Percentiles rank a stretch among this genome's conserved stretches.
Evolutionary conservation across 2,329 filamentous ascomycete genomes (phyloP).

Genomic region (Apiospora hydei): DNA sequence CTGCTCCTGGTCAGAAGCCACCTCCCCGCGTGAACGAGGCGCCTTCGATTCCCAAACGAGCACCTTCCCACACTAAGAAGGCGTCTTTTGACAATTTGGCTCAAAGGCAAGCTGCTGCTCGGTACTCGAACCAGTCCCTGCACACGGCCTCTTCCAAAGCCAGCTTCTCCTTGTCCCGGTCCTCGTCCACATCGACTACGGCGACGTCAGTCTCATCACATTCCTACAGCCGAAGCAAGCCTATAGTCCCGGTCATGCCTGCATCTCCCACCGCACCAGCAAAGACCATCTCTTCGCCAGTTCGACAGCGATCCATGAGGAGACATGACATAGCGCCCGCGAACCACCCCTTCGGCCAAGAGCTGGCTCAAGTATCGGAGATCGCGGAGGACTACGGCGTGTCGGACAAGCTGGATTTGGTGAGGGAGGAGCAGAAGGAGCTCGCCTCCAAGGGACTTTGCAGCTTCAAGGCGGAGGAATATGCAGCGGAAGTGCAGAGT

Average conservation of each 20-base stretch:
- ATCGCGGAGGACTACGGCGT: constrained; percentile 87
- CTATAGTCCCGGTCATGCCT: constrained; percentile 38
- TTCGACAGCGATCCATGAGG: constrained; percentile 38
- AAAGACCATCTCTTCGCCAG: constrained; percentile 35
- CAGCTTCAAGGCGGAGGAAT: constrained; percentile 82
- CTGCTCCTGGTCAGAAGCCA: constrained; percentile 57
- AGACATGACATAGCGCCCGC: constrained; percentile 36
- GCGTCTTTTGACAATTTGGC: constrained; percentile 77
- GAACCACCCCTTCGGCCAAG: constrained; percentile 79
- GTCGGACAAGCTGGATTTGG: constrained; percentile 62
- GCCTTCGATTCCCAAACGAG: constrained; percentile 70
- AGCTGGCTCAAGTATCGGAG: constrained; percentile 91
- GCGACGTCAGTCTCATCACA: constrained; percentile 55
- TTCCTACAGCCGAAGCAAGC: constrained; percentile 40
- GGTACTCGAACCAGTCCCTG: constrained; percentile 62
- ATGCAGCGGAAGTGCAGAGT: constrained; percentile 79
- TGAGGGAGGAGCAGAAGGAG: constrained; percentile 77
- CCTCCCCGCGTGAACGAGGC: constrained; percentile 44
- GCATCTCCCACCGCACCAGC: constrained; percentile 42
- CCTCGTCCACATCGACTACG: constrained; percentile 62
- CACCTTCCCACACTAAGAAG: constrained; percentile 89
- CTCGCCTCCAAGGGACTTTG: constrained; percentile 74
- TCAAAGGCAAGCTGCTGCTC: constrained; percentile 56
- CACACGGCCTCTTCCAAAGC: constrained; percentile 63
- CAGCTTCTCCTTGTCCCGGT: constrained; percentile 63